Evolutionary conservation across 495 filamentous ascomycete species (phyloP), one percentile per base, ranked within the genome.

Genomic region (Xylaria nigripes): DNA sequence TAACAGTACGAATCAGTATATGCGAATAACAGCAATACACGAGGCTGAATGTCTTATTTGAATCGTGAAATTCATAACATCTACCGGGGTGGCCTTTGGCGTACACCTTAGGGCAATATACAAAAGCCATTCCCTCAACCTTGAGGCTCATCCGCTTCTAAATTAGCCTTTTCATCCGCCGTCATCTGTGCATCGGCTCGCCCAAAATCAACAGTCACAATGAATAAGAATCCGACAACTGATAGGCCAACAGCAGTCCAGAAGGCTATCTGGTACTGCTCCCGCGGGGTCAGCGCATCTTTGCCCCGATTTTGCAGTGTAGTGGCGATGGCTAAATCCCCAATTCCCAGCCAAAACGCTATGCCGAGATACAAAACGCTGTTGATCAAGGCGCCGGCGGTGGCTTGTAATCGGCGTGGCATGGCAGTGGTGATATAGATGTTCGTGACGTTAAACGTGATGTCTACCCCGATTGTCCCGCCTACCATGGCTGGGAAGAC

Each of bases 401-500:
- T 73, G 1, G 87, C 88, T 65, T 95, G 90, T 38, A 80, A 76
- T 8, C 77, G 72, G 36, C 78, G 75, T 0, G 88, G 85, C 59
- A 93, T 72, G 5, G 78, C 80, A 0, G 86, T 87, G 0, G 86
- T 90, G 64, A 92, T 86, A 65, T 93, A 94, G 44, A 95, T 82
- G 61, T 90, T 93, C 34, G 86, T 80, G 7, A 95, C 75, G 60
- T 87, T 90, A 74, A 85, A 95, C 23, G 82, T 86, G 55, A 93
- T 83, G 61, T 95, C 90, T 44, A 94, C 85, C 5, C 86, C 90
- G 32, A 91, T 72, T 0, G 90, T 95, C 2, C 81, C 84, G 57
- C 83, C 84, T 22, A 92, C 68, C 90, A 94, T 95, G 22, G 86
- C 72, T 0, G 90, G 87, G 62, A 94, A 89, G 19, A 93, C 76